Evolutionary conservation across 148 eudicot species (phyloP).

Genomic region (Cornus suecica): DNA sequence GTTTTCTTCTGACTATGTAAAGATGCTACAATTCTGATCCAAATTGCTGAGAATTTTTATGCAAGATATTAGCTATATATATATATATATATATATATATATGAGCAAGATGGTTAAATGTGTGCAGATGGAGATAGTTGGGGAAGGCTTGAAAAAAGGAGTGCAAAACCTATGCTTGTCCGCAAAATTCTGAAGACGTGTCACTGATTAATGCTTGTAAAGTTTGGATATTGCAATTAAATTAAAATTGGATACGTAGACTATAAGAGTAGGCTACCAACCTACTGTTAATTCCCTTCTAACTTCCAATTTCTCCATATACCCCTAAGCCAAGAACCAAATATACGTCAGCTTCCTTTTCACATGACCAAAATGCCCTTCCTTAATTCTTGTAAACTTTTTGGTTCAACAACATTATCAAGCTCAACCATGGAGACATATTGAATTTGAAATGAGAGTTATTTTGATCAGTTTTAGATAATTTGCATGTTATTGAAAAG

Average conservation of each 20-base stretch:
- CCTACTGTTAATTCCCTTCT: constrained; percentile 21
- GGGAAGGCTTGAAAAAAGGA: constrained; percentile 22
- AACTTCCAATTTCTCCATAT: neutral
- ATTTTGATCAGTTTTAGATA: too few species aligned
- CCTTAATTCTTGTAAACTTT: neutral
- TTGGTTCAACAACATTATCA: too few species aligned
- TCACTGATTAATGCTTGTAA: neutral
- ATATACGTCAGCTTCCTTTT: neutral
- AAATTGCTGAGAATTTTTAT: too few species aligned
- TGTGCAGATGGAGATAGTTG: constrained; percentile 13
- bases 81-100: too few species aligned
- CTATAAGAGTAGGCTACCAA: constrained; percentile 30
- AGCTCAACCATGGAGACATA: neutral
- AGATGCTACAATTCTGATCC: too few species aligned
- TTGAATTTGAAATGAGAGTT: neutral
- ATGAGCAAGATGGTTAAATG: too few species aligned
- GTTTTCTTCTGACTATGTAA: too few species aligned
- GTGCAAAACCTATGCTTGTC: constrained; percentile 6
- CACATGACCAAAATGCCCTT: neutral
- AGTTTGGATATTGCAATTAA: neutral
- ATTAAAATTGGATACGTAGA: neutral
- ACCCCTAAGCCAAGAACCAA: neutral
- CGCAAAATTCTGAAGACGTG: constrained; percentile 7
- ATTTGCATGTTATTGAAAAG: too few species aligned
- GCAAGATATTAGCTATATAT: too few species aligned